These are phyloP conservation scores for Actinomucor elegans DNA, from an alignment of 371 early-diverging fungal genomes.

Conservation along the genomic window DNA sequence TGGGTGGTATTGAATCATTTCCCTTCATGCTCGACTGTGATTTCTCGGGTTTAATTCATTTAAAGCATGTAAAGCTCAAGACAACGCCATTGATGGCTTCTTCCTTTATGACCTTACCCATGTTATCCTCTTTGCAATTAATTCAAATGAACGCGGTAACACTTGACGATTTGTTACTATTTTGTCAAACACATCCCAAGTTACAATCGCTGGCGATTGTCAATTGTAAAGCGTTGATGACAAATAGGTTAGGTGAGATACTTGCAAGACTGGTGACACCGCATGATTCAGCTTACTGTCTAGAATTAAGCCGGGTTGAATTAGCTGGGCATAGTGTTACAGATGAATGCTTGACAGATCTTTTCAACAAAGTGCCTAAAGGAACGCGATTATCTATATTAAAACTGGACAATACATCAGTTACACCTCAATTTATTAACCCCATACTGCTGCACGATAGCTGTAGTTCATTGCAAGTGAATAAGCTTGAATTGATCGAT, in stretches of 20 bases:
- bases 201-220: slow-evolving; percentile 1
- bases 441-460: neutral
- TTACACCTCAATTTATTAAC: slow-evolving; percentile 1
- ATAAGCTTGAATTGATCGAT: neutral
- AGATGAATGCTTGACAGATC: neutral
- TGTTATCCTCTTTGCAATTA: neutral
- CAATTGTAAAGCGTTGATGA: slow-evolving; percentile 4
- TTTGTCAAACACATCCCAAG: slow-evolving; percentile 3
- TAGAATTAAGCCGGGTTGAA: neutral
- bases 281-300: neutral
- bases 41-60: slow-evolving; percentile 5
- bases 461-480: neutral
- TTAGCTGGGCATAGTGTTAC: slow-evolving; percentile 2
- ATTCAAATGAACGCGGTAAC: slow-evolving; percentile 12
- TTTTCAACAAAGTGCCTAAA: slow-evolving; percentile 1
- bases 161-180: slow-evolving; percentile 1
- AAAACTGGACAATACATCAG: neutral
- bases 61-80: slow-evolving; percentile 6
- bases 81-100: slow-evolving; percentile 10
- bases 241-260: neutral
- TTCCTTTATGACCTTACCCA: slow-evolving; percentile 7
- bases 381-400: neutral
- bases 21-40: slow-evolving; percentile 16
- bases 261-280: slow-evolving; percentile 1
- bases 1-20: slow-evolving; percentile 17